Percentiles rank a stretch among this genome's conserved stretches.
phyloP scores from a whole-genome alignment of 2,329 filamentous ascomycete genomes.

The Thelonectria rubi region DNA sequence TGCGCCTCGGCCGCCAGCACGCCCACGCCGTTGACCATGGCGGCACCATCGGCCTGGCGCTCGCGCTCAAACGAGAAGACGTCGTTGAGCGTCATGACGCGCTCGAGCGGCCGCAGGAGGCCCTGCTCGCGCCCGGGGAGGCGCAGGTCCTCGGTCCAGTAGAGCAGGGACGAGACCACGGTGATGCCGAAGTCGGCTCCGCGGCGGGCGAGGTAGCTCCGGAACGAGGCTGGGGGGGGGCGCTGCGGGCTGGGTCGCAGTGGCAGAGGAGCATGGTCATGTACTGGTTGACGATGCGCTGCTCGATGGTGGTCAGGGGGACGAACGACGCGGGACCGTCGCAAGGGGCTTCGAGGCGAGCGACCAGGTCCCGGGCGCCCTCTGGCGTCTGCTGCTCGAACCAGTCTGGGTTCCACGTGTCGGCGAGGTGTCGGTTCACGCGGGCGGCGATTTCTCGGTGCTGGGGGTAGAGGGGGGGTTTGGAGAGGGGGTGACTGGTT shows the following conservation, averaged over 20 bases:
- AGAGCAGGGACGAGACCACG: constrained; percentile 23
- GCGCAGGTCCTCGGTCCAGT: constrained; percentile 23
- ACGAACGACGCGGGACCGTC: constrained; percentile 21
- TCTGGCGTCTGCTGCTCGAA: constrained; percentile 23
- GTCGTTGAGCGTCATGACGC: constrained; percentile 28
- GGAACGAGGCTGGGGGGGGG: constrained; percentile 20
- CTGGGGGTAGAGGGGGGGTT: constrained; percentile 16
- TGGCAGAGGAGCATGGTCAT: constrained; percentile 26
- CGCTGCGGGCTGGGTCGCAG: constrained; percentile 20
- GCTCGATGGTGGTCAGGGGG: constrained; percentile 24
- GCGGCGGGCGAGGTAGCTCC: constrained; percentile 18
- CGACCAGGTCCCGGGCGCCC: constrained; percentile 9
- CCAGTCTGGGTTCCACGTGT: constrained; percentile 25
- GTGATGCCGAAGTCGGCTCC: constrained; percentile 28
- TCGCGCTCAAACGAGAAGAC: constrained; percentile 28
- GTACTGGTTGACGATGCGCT: constrained; percentile 23
- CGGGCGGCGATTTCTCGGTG: constrained; percentile 20
- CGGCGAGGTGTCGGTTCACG: constrained; percentile 14
- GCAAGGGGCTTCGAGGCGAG: constrained; percentile 16
- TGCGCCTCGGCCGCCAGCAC: constrained; percentile 20
- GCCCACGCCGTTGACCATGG: constrained; percentile 26
- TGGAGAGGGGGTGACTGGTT: constrained; percentile 19
- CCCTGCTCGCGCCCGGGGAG: constrained; percentile 4
- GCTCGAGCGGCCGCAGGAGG: constrained; percentile 15
- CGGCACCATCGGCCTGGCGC: constrained; percentile 15